Base-by-base conservation (phyloP, 331 rosid genomes). In the Quercus lobata region DNA sequence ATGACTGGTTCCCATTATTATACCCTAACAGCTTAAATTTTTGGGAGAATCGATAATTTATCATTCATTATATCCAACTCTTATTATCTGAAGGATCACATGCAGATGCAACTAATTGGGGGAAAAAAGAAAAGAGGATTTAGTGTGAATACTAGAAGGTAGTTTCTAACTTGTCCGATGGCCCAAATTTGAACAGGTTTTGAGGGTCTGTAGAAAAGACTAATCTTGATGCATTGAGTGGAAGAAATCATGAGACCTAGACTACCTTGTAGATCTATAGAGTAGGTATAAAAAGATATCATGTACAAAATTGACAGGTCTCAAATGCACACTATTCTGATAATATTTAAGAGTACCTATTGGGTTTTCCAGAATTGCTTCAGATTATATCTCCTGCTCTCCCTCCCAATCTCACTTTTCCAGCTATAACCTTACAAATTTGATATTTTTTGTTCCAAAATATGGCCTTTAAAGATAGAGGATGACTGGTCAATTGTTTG, bases 401-500 rank as follows among this genome's bases (percentile, higher is more conserved):
- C 6, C 66, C 2, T n/a, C 57, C 15, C 69, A 69, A 37, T 52
- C 79, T 61, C 72, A 22, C 15, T 71, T 71, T 79, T 63, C 11
- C 27, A 11, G 29, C 30, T 22, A 58, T 58, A 12, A 24, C 30
- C 11, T 10, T 27, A 58, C 16, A 49, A 49, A 3, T 49, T 49
- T 49, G 17, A 49, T 49, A 49, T 58, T 24, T 60, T 27, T 60
- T 24, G 27, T 60, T 60, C 34, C 68, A 60, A 11, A 60, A 24
- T 60, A 60, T 24, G 68, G 72, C 72, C 46, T 16, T 73, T 76
- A 14, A 41, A 2, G 6, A 66, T 14, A 68, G 34, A 78, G 73
- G 34, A 61, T 82, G 71, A 80, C 65, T 76, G 72, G 56, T 58
- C 69, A 15, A 37, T 76, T 81, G 35, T 72, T 44, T 87, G 75